These are phyloP conservation scores for Oryza meyeriana DNA, from an alignment of 176 grass and related monocot genomes.

Conservation along the genomic window DNA sequence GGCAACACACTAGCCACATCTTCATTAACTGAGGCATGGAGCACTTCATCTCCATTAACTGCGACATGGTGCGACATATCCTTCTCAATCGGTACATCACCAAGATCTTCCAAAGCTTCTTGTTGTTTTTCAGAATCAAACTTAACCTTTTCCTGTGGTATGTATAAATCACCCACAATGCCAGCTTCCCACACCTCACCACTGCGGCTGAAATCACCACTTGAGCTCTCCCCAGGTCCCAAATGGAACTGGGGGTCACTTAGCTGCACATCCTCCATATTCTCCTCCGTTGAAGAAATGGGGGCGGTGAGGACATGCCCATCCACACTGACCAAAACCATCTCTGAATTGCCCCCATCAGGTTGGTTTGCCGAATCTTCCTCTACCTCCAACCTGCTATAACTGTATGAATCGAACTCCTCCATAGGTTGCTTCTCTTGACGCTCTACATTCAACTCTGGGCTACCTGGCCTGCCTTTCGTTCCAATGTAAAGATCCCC, in stretches of 20 bases:
- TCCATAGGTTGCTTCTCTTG: slow-evolving; percentile 26
- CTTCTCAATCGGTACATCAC: slow-evolving; percentile 19
- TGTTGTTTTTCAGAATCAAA: slow-evolving; percentile 35
- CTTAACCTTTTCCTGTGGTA: slow-evolving; percentile 39
- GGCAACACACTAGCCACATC: slow-evolving; percentile 17
- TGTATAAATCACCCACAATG: slow-evolving; percentile 62
- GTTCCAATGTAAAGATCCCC: slow-evolving; percentile 40
- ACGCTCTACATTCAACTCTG: slow-evolving; percentile 36
- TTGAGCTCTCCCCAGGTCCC: slow-evolving; percentile 81
- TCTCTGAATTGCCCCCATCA: slow-evolving; percentile 64
- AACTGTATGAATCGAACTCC: slow-evolving; percentile 58
- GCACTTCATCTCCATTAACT: slow-evolving; percentile 15
- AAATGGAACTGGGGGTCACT: slow-evolving; percentile 84
- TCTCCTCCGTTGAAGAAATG: slow-evolving; percentile 65
- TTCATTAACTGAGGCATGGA: slow-evolving; percentile 30
- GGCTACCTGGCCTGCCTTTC: slow-evolving; percentile 20
- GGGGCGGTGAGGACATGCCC: slow-evolving; percentile 94
- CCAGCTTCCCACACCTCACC: slow-evolving; percentile 81
- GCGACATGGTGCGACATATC: slow-evolving; percentile 25
- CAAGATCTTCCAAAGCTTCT: slow-evolving; percentile 10
- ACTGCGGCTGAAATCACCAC: slow-evolving; percentile 59
- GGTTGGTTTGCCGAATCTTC: slow-evolving; percentile 54
- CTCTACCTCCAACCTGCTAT: slow-evolving; percentile 64
- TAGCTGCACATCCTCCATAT: slow-evolving; percentile 62
- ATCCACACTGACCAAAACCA: slow-evolving; percentile 91